Conservation (phyloP, 352 stramenopile genomes). For the Albugo candida region DNA sequence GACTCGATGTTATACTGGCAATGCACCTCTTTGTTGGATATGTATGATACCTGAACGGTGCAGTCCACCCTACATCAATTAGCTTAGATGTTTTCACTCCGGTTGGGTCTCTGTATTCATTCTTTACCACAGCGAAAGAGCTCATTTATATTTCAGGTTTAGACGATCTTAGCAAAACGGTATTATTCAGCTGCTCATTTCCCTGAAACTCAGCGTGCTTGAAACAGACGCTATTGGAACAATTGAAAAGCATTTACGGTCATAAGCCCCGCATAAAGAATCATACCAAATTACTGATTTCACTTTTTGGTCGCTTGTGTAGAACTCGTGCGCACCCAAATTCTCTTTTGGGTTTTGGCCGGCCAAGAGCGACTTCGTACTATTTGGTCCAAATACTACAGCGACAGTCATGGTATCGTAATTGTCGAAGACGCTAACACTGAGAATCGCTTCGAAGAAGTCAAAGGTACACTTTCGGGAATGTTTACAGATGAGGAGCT, state of each 20-base stretch:
- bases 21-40: too few relatives aligned
- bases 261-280: constrained; percentile 59
- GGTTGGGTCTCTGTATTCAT: constrained; percentile 61
- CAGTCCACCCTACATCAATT: too few relatives aligned
- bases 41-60: too few relatives aligned
- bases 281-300: background rate
- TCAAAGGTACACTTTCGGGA: constrained; percentile 63
- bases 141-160: constrained; percentile 83
- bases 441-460: constrained; percentile 71
- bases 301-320: constrained; percentile 34
- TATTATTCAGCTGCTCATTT: constrained; percentile 7
- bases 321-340: constrained; percentile 59
- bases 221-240: constrained; percentile 68
- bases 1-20: too few relatives aligned
- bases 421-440: constrained; percentile 84
- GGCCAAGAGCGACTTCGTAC: constrained; percentile 76
- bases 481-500: constrained; percentile 66
- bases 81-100: constrained; percentile 66
- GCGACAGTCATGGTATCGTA: constrained; percentile 79
- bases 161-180: constrained; percentile 84
- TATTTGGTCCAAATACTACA: constrained; percentile 91
- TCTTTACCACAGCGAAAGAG: constrained; percentile 72
- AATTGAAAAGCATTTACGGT: constrained; percentile 80
- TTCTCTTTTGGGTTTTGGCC: constrained; percentile 87
- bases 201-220: background rate